Conservation (phyloP, 371 early-diverging fungal genomes). For the Mucor ambiguus region DNA sequence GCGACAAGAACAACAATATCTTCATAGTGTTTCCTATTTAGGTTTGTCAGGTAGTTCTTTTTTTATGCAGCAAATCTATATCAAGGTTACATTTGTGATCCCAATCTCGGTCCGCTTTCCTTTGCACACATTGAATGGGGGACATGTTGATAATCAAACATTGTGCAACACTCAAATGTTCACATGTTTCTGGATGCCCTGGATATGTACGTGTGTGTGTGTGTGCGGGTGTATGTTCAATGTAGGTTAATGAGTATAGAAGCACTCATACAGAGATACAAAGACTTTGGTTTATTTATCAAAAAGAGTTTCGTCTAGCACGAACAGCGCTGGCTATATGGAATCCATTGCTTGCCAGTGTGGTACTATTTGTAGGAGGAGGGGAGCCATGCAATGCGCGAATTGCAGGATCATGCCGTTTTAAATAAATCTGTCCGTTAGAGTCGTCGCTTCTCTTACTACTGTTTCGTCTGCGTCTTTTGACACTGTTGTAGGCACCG, state of each 20-base stretch:
- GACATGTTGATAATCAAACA: neutral
- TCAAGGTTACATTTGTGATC: neutral
- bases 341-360: neutral
- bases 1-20: too few species aligned
- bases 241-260: neutral
- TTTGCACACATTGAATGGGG: neutral
- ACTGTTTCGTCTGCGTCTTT: neutral
- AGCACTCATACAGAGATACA: too few species aligned
- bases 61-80: neutral
- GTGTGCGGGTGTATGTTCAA: neutral
- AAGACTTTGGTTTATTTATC: neutral
- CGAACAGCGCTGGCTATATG: neutral
- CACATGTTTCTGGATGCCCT: neutral
- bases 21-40: neutral
- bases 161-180: neutral
- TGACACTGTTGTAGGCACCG: neutral
- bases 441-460: neutral
- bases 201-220: neutral
- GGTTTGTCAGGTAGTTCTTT: neutral
- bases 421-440: constrained; percentile 4
- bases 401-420: neutral
- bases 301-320: constrained; percentile 14
- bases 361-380: neutral
- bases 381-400: neutral
- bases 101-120: neutral